Percentiles rank a stretch among this genome's conserved stretches.
Evolutionary conservation across 768 basidiomycete genomes (phyloP).

Genomic region (Auricularia sp.): DNA sequence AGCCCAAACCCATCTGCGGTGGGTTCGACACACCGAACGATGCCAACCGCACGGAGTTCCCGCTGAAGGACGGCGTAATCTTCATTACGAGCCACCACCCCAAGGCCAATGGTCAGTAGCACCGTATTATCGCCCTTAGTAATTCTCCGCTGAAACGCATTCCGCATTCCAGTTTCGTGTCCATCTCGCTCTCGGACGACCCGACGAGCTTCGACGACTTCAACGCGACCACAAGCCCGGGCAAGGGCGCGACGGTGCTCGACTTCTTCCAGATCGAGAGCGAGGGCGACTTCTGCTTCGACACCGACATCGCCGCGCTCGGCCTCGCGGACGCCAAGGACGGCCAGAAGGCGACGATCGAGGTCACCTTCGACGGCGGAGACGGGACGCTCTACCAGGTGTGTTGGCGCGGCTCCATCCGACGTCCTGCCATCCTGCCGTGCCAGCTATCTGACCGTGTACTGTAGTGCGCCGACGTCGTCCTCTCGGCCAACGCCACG

Average conservation of each 20-base stretch:
- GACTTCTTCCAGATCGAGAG: conserved; percentile 42
- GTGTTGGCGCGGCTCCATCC: conserved; percentile 4
- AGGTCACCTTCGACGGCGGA: conserved; percentile 58
- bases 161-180: conserved; percentile 24
- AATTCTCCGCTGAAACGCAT: conserved; percentile 10
- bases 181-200: conserved; percentile 34
- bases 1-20: conserved; percentile 58
- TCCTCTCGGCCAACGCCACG: too few relatives aligned
- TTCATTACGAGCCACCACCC: conserved; percentile 54
- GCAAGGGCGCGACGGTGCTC: conserved; percentile 28
- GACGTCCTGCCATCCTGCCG: too few relatives aligned
- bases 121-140: too few relatives aligned
- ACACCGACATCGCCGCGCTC: conserved; percentile 47
- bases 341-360: conserved; percentile 66
- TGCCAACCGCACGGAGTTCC: conserved; percentile 55
- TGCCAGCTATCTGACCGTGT: not conserved
- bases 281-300: conserved; percentile 58
- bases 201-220: conserved; percentile 61
- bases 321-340: conserved; percentile 42
- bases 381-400: conserved; percentile 68
- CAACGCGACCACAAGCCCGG: conserved; percentile 26
- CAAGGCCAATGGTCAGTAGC: too few relatives aligned
- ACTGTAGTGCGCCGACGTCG: too few relatives aligned
- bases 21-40: conserved; percentile 33
- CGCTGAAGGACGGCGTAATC: conserved; percentile 50